Evolutionary conservation across 192 early-diverging fungal genomes (phyloP), one percentile per base, ranked within the genome.

Genomic region (Cetraspora pellucida): DNA sequence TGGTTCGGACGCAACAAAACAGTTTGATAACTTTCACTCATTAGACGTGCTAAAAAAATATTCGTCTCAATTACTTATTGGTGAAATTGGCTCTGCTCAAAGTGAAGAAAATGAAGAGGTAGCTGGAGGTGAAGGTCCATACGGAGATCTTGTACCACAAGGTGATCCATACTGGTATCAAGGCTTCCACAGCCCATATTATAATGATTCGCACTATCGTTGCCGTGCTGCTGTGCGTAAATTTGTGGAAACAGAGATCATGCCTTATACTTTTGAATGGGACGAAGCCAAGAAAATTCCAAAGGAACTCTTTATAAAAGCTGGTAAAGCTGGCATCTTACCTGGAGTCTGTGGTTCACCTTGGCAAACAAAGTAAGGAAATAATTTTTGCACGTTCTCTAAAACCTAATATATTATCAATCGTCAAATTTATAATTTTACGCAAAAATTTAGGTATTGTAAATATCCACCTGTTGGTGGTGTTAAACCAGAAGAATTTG

Each of bases 11-110:
- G 94, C 94, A 30, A 83, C 91, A 28, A 93, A 93, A 82, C 92
- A 94, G 82, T 95, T 94, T 77, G 91, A 93, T 80, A 86, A 92
- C 77, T 95, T 95, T 86, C 94, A 95, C 82, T 91, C 90, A 75
- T 77, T 54, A 78, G 77, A 81, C 58, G 79, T 93, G 49, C 81
- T 95, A 23, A 87, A 87, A 27, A 89, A 93, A 77, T 90, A 84
- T 50, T 87, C 88, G 0, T 82, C 90, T 37, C 81, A 88, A 67
- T 81, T 92, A 46, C 80, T 84, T 67, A 89, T 90, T 72, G 92
- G 93, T 72, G 82, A 77, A 60, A 65, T 93, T 49, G 92, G 93
- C 21, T 84, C 82, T 69, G 75, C 68, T 63, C 80, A 75, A 19
- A 77, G 60, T 17, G 63, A 77, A 19, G 44, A 63, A 65, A 74